Evolutionary conservation across 2,329 filamentous ascomycete species (phyloP).

Genomic region (Verticillium longisporum): DNA sequence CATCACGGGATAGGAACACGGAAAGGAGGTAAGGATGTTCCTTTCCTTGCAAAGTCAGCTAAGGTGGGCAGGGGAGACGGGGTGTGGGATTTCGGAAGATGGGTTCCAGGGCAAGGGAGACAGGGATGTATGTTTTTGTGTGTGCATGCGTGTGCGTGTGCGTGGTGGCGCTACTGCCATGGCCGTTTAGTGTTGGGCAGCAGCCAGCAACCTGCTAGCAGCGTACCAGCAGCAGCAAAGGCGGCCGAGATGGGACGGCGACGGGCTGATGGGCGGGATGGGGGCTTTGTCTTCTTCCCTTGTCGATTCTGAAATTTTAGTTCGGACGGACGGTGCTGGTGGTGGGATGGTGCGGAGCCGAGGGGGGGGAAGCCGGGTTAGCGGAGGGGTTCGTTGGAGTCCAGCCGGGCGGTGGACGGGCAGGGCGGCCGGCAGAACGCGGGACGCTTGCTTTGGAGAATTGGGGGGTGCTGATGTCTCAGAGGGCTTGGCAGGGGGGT

Average conservation of each 20-base stretch:
- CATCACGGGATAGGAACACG: background rate
- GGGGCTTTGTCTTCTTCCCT: background rate
- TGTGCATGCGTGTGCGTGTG: background rate
- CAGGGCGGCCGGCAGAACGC: background rate
- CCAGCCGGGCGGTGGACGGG: background rate
- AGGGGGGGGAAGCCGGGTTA: background rate
- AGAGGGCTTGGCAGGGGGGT: background rate
- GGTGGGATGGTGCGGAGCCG: background rate
- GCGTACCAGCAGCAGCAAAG: background rate
- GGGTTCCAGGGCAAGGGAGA: background rate
- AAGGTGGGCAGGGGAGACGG: background rate
- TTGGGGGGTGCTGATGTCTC: background rate
- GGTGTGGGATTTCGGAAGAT: background rate
- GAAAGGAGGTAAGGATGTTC: background rate
- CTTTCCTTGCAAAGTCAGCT: too few species aligned
- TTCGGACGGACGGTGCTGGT: background rate
- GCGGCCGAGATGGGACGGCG: background rate
- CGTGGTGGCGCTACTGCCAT: background rate
- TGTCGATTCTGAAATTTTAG: background rate
- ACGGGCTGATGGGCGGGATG: background rate
- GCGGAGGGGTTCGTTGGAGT: background rate
- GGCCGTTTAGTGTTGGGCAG: background rate
- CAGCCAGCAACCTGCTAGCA: too few species aligned
- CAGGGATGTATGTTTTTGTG: background rate
- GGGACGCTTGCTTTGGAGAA: background rate